phyloP scores from a whole-genome alignment of 257 asterid species.

The Paulownia fortunei region DNA sequence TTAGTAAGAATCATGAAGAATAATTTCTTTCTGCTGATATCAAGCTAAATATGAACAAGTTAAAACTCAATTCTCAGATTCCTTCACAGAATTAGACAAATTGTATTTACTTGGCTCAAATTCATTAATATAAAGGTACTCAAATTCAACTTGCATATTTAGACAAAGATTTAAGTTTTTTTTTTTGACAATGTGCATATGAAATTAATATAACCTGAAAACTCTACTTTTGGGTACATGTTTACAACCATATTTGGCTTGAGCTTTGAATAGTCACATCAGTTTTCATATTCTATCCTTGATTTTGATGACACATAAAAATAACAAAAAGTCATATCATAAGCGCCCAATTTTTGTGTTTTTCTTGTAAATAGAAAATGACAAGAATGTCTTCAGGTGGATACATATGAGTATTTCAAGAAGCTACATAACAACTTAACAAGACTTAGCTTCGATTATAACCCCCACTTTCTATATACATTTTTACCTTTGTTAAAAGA shows the following conservation, averaged over 20 bases:
- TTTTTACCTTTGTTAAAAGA: too few species aligned
- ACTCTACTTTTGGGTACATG: not conserved
- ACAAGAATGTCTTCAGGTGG: constrained; percentile 29
- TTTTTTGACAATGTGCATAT: too few species aligned
- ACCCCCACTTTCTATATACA: not conserved
- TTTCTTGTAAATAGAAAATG: constrained; percentile 35
- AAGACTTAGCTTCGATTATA: not conserved
- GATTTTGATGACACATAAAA: not conserved
- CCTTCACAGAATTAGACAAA: not conserved
- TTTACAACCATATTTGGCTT: not conserved
- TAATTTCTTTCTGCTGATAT: not conserved
- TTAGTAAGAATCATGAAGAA: not conserved
- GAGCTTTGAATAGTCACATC: not conserved
- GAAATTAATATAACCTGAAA: not conserved
- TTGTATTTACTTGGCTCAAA: constrained; percentile 22
- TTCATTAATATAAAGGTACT: too few species aligned
- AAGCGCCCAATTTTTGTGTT: not conserved
- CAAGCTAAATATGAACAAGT: constrained; percentile 13
- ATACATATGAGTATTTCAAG: constrained; percentile 29
- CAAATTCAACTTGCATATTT: constrained; percentile 22
- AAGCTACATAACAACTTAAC: constrained; percentile 11
- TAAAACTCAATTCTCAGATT: not conserved
- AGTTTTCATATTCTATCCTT: constrained; percentile 7
- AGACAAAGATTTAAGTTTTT: not conserved
- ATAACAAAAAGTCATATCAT: not conserved